These are phyloP conservation scores for Ilex aquifolium DNA, from an alignment of 257 asterid genomes.

Conservation along the genomic window DNA sequence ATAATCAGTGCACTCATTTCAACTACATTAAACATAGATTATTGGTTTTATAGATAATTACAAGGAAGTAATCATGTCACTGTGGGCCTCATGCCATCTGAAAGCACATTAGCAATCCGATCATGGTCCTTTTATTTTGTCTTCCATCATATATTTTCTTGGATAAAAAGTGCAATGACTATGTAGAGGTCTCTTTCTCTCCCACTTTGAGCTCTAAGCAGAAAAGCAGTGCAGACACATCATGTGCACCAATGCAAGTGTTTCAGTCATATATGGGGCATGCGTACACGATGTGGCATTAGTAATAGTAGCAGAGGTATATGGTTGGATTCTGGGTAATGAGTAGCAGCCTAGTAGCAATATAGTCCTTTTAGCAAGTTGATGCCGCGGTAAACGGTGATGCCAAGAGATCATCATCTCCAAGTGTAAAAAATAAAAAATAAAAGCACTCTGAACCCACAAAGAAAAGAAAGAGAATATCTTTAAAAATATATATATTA, in stretches of 20 bases:
- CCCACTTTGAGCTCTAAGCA: constrained; percentile 1
- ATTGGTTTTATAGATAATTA: constrained; percentile 9
- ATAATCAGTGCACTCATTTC: constrained; percentile 38
- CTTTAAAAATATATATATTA: no score
- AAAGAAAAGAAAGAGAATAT: no score
- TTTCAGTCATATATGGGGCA: constrained; percentile 17
- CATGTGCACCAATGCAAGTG: constrained; percentile 36
- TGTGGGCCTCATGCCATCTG: constrained; percentile 24
- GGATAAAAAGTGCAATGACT: constrained; percentile 21
- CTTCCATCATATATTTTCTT: constrained; percentile 32
- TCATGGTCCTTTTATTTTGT: constrained; percentile 30
- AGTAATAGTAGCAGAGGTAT: no score
- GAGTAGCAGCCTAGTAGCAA: no score
- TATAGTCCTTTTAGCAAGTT: no score
- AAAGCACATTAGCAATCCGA: constrained; percentile 24
- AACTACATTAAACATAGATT: constrained; percentile 17
- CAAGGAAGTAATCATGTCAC: constrained; percentile 26
- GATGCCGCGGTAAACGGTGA: no score
- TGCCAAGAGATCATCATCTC: no score
- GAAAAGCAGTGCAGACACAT: constrained; percentile 17
- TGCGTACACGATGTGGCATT: constrained; percentile 8
- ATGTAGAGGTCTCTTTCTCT: constrained; percentile 7
- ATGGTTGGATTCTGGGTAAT: no score
- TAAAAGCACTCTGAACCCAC: no score
- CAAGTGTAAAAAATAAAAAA: no score